These are phyloP conservation scores for Xylaria arbuscula DNA, from an alignment of 2,329 filamentous ascomycete genomes.

Conservation along the genomic window DNA sequence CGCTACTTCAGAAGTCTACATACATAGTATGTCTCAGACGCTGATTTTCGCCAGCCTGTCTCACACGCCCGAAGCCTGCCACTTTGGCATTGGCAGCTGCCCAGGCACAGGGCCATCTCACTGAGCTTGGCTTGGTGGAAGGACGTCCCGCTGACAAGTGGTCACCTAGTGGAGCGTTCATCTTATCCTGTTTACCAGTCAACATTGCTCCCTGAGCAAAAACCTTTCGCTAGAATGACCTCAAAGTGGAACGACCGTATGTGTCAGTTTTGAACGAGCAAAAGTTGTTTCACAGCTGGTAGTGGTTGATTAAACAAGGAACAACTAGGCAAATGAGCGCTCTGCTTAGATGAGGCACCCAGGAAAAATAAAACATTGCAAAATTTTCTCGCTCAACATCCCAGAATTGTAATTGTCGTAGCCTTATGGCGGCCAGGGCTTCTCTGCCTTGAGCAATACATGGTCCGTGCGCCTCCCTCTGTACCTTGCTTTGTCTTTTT, in stretches of 20 bases:
- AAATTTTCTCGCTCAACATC: slow-evolving; percentile 39
- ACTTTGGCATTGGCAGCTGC: slow-evolving; percentile 40
- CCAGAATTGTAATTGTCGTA: no score
- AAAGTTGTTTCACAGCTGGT: slow-evolving; percentile 27
- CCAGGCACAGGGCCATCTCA: slow-evolving; percentile 40
- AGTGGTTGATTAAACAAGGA: slow-evolving; percentile 40
- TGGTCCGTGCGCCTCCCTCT: slow-evolving; percentile 18
- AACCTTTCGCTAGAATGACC: slow-evolving; percentile 33
- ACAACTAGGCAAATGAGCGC: slow-evolving; percentile 30
- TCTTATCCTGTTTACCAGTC: slow-evolving; percentile 31
- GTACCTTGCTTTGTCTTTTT: slow-evolving; percentile 7
- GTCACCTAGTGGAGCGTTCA: slow-evolving; percentile 9
- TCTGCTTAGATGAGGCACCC: slow-evolving; percentile 36
- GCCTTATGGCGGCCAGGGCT: slow-evolving; percentile 35
- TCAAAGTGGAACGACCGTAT: slow-evolving; percentile 14
- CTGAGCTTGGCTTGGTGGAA: slow-evolving; percentile 16
- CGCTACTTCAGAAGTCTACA: slow-evolving; percentile 37
- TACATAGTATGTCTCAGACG: slow-evolving; percentile 36
- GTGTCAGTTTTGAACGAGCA: slow-evolving; percentile 32
- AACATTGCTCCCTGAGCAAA: background rate
- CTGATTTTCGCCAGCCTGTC: slow-evolving; percentile 35
- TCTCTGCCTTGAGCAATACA: slow-evolving; percentile 7
- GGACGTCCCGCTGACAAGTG: slow-evolving; percentile 25
- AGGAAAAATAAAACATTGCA: background rate
- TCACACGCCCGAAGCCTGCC: slow-evolving; percentile 42